Conservation (phyloP, 1,139 yeast genomes). For the Pichia sp. region DNA sequence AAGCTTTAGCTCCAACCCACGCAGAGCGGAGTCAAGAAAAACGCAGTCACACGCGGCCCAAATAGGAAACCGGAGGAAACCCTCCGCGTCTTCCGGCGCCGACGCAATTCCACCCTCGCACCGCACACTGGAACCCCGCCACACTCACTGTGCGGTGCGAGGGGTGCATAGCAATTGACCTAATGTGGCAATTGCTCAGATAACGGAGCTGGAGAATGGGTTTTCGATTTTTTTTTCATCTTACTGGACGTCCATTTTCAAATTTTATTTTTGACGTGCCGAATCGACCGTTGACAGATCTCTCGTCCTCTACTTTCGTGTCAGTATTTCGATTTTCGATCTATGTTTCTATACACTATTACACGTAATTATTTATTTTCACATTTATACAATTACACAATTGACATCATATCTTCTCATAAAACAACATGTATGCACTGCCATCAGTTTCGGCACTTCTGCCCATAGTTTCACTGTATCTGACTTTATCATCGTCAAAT, state of each 20-base stretch:
- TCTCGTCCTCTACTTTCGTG: no score
- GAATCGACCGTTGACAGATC: no score
- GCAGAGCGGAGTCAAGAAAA: background rate
- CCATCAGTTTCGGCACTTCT: constrained; percentile 34
- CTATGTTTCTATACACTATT: background rate
- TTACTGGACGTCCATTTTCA: background rate
- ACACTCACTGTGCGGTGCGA: constrained; percentile 1
- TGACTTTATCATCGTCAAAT: constrained; percentile 67
- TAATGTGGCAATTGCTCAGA: constrained; percentile 9
- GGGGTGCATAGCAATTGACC: background rate
- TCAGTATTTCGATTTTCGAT: no score
- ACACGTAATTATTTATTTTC: no score
- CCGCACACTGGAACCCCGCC: constrained; percentile 3
- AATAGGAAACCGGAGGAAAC: background rate
- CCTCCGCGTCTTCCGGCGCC: background rate
- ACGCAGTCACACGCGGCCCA: constrained; percentile 5
- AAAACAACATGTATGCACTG: constrained; percentile 74
- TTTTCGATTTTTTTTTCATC: background rate
- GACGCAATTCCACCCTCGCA: constrained; percentile 2
- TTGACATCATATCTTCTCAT: constrained; percentile 40
- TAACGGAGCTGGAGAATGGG: constrained; percentile 1
- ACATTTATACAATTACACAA: background rate
- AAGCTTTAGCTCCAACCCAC: background rate
- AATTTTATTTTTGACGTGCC: background rate
- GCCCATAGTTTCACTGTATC: constrained; percentile 41